These are phyloP conservation scores for Stenocarpella maydis DNA, from an alignment of 2,329 filamentous ascomycete genomes.

Conservation along the genomic window DNA sequence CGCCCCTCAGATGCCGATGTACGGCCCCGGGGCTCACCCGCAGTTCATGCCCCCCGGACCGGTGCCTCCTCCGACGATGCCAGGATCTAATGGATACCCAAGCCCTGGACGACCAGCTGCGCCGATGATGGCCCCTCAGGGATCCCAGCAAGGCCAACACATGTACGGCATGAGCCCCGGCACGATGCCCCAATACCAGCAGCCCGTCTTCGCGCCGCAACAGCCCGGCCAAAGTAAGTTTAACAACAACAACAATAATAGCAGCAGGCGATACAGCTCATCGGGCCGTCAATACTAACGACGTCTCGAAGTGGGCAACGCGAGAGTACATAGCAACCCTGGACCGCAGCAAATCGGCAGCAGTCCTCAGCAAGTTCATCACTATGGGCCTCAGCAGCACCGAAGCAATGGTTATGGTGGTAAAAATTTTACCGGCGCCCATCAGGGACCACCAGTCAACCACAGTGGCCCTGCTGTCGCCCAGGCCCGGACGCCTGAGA, in stretches of 20 bases:
- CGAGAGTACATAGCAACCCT: slow-evolving; percentile 66
- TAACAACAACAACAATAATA: slow-evolving; percentile 32
- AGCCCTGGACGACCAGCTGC: slow-evolving; percentile 83
- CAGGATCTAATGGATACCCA: slow-evolving; percentile 81
- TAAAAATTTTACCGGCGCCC: slow-evolving; percentile 55
- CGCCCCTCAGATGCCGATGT: slow-evolving; percentile 78
- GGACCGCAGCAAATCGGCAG: slow-evolving; percentile 70
- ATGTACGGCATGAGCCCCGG: slow-evolving; percentile 80
- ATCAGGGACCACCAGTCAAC: slow-evolving; percentile 51
- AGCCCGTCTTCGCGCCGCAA: slow-evolving; percentile 75
- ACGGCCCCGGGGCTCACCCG: slow-evolving; percentile 70
- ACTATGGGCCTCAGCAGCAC: slow-evolving; percentile 67
- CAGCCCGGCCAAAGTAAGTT: slow-evolving; percentile 79
- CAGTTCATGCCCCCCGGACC: slow-evolving; percentile 70
- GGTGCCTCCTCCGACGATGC: slow-evolving; percentile 64
- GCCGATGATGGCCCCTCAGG: slow-evolving; percentile 94
- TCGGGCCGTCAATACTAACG: slow-evolving; percentile 47
- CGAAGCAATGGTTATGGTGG: slow-evolving; percentile 61
- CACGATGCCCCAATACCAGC: slow-evolving; percentile 70
- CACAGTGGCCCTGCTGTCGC: slow-evolving; percentile 47
- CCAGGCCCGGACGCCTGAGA: slow-evolving; percentile 49
- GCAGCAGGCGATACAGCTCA: slow-evolving; percentile 37
- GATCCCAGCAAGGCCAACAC: slow-evolving; percentile 88
- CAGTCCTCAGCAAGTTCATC: slow-evolving; percentile 71
- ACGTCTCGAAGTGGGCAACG: slow-evolving; percentile 62